Evolutionary conservation across 2,329 filamentous ascomycete genomes (phyloP), one percentile per base, ranked within the genome.

Genomic region (Proliferodiscus dingleyae): DNA sequence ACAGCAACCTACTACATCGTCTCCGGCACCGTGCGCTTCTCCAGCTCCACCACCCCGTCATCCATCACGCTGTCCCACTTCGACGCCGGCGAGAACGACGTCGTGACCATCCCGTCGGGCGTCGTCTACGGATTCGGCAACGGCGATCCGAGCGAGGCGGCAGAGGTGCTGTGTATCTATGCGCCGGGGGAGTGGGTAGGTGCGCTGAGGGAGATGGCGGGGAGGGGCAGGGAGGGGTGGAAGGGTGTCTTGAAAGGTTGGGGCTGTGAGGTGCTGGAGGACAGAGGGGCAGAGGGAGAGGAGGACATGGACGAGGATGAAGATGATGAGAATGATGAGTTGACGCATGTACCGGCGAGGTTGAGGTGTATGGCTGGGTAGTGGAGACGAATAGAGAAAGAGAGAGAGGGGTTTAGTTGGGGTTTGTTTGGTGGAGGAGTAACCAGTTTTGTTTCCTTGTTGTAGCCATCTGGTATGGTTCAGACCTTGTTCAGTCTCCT

Each of bases 271-370:
- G 30, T 46, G 28, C 6, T 41, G 10, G 44, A 38, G 19, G 19
- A 23, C 16, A 41, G 41, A 38, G 41, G 24, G 16, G 16, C n/a
- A 18, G 19, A 21, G 3, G 33, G 11, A 23, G 42, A 19, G 9
- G 41, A 19, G 4, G 44, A 41, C 19, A 45, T 36, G 16, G 33
- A 37, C 57, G 30, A 55, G 16, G 8, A 55, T 43, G 13, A 59
- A 66, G 52, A 68, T 11, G 33, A 37, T 58, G 32, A 55, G 16
- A 8, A 56, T 44, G 13, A 59, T 65, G 45, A 47, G 36, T 39
- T 47, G 34, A 41, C 29, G 21, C 43, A 33, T 33, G 30, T 47
- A 32, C 18, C 30, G n/a, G 34, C 45, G n/a, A 23, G 41, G 11
- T 43, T 47, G 36, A 43, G 45, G 21, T 47, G 45, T 36, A 47